A percentile compares a stretch with the other conserved stretches of the same genome.
phyloP scores from a whole-genome alignment of 1,284 basidiomycete genomes.

The Malassezia obtusa region DNA sequence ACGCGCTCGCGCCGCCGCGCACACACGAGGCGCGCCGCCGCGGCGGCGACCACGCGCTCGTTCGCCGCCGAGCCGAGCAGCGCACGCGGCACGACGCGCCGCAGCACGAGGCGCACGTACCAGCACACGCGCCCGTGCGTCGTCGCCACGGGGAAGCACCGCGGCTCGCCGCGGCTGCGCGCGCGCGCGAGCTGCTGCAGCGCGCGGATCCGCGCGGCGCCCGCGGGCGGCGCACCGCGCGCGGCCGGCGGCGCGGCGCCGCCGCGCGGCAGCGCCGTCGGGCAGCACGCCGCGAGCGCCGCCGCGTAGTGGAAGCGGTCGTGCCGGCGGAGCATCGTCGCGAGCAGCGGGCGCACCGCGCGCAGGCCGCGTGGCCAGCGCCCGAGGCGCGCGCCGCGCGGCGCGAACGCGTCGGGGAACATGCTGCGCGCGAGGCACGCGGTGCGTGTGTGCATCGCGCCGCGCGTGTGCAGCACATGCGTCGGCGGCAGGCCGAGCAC shows the following conservation, averaged over 20 bases:
- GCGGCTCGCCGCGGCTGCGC: constrained; percentile 58
- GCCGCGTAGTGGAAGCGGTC: constrained; percentile 62
- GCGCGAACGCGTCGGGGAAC: constrained; percentile 2
- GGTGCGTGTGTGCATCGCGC: not conserved
- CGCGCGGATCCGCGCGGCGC: not conserved
- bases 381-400: constrained; percentile 27
- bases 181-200: constrained; percentile 28
- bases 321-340: constrained; percentile 61
- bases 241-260: not conserved
- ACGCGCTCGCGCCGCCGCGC: constrained; percentile 70
- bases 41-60: constrained; percentile 58
- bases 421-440: constrained; percentile 5
- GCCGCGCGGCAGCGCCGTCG: constrained; percentile 29
- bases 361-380: constrained; percentile 59
- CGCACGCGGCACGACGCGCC: constrained; percentile 61
- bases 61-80: constrained; percentile 73
- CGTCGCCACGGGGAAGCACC: constrained; percentile 64
- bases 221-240: not conserved
- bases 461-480: not conserved
- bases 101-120: constrained; percentile 53
- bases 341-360: constrained; percentile 54
- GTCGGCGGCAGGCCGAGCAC: not conserved
- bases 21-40: constrained; percentile 61
- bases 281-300: constrained; percentile 60
- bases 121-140: constrained; percentile 55